Percentiles rank a stretch among this genome's conserved stretches.
phyloP scores from a whole-genome alignment of 192 early-diverging fungal genomes.

The Linnemannia elongata region DNA sequence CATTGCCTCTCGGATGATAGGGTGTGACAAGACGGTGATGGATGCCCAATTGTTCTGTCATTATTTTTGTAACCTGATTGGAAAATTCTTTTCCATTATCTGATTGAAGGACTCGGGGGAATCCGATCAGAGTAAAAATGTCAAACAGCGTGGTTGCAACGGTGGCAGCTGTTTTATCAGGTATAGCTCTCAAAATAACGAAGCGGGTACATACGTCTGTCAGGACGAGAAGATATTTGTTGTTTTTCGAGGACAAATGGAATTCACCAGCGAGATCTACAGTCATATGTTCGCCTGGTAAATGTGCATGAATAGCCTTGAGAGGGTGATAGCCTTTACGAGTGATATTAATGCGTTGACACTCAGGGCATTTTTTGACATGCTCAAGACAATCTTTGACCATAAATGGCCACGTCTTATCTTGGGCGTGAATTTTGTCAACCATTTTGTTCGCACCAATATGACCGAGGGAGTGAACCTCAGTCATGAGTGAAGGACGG shows the following conservation, averaged over 20 bases:
- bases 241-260: neutral
- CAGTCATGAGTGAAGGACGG: neutral
- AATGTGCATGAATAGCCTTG: conserved; percentile 11
- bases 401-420: conserved; percentile 33
- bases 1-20: too few relatives aligned
- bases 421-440: conserved; percentile 16
- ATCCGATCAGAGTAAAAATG: too few relatives aligned
- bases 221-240: conserved; percentile 21
- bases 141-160: conserved; percentile 12
- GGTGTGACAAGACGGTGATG: too few relatives aligned
- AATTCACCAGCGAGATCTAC: conserved; percentile 40
- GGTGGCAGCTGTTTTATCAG: conserved; percentile 14
- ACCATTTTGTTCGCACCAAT: conserved; percentile 29
- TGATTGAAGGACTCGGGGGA: too few relatives aligned
- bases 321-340: conserved; percentile 42
- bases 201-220: conserved; percentile 42
- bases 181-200: conserved; percentile 19
- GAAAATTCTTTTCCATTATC: too few relatives aligned
- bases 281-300: conserved; percentile 32
- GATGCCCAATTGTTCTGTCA: too few relatives aligned
- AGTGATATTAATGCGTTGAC: conserved; percentile 40
- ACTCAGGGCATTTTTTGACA: conserved; percentile 25
- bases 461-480: conserved; percentile 29
- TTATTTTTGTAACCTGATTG: too few relatives aligned
- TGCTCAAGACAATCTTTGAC: conserved; percentile 22